These are phyloP conservation scores for Diaporthe velutina DNA, from an alignment of 2,329 filamentous ascomycete species.

Conservation along the genomic window DNA sequence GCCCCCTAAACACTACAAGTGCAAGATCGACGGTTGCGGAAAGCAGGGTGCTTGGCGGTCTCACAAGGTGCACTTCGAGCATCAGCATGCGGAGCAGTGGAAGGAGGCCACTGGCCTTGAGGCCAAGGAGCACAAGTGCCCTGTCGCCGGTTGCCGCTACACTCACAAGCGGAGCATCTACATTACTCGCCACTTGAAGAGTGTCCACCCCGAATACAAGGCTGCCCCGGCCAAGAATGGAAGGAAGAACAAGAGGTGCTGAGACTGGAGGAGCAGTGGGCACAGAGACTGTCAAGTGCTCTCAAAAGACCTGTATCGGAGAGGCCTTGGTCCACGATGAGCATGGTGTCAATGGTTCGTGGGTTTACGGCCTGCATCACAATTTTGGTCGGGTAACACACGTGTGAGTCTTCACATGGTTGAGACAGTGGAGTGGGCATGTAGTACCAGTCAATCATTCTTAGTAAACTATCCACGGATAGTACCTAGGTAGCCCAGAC, in stretches of 20 bases:
- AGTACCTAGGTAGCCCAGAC: no score
- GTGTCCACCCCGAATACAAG: not conserved
- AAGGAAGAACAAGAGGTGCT: not conserved
- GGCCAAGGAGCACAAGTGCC: not conserved
- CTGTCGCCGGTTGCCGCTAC: not conserved
- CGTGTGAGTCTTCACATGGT: not conserved
- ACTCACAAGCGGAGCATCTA: not conserved
- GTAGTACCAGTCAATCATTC: not conserved
- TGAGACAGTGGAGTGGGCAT: not conserved
- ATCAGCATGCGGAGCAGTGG: not conserved
- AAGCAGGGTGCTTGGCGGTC: not conserved
- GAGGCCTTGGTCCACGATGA: not conserved
- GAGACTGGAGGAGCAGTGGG: fast-evolving
- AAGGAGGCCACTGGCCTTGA: not conserved
- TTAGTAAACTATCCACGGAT: not conserved
- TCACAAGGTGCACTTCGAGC: not conserved
- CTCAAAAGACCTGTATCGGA: no score
- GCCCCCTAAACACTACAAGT: not conserved
- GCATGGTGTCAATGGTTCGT: not conserved
- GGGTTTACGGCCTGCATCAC: no score
- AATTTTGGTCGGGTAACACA: not conserved
- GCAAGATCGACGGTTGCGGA: not conserved
- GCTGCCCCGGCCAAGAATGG: not conserved
- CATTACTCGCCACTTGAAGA: not conserved
- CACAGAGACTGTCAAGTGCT: no score